Evolutionary conservation across 2,329 filamentous ascomycete genomes (phyloP), one percentile per base, ranked within the genome.

Genomic region (Alternaria sp.): DNA sequence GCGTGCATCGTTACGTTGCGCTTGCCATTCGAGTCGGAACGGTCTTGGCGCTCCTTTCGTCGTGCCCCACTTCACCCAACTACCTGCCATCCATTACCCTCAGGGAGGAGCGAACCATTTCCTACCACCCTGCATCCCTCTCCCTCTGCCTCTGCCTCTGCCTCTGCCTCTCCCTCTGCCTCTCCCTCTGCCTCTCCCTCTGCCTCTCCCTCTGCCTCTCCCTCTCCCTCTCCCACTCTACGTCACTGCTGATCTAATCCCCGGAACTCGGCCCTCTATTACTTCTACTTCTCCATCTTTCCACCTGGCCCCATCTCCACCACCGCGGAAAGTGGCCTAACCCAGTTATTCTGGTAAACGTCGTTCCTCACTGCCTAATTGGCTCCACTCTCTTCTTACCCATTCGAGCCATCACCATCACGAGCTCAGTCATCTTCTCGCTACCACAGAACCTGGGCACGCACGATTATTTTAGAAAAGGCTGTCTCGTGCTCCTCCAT

Each of bases 41-140:
- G 36, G 59, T 49, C 68, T 71, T 69, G 69, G 66, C 60, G 37
- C 21, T 60, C 54, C 28, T 60, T 67, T 66, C 51, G 54, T 51
- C 63, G 60, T 68, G 66, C 67, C 69, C 70, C 64, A 59, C 67
- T 61, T 56, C 60, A 60, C 62, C 44, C 49, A 66, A 62, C 60
- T 65, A 66, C 63, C 60, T 65, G 67, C 63, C 58, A 66, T 57
- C 65, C 63, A 17, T 56, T 66, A 62, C 41, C 62, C 67, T 66
- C 53, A 62, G 51, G 67, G 63, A 68, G 63, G 55, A 62, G 55
- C 63, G 31, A 51, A 56, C 58, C 61, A 54, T 49, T 41, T 58
- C 40, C 55, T 34, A 51, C 56, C 52, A 58, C 40, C 50, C 58
- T 56, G 48, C 57, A 51, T 36, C 41, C 36, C 55, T 17, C 56